phyloP scores from a whole-genome alignment of 345 rosid species.

The Trapa incisa region DNA sequence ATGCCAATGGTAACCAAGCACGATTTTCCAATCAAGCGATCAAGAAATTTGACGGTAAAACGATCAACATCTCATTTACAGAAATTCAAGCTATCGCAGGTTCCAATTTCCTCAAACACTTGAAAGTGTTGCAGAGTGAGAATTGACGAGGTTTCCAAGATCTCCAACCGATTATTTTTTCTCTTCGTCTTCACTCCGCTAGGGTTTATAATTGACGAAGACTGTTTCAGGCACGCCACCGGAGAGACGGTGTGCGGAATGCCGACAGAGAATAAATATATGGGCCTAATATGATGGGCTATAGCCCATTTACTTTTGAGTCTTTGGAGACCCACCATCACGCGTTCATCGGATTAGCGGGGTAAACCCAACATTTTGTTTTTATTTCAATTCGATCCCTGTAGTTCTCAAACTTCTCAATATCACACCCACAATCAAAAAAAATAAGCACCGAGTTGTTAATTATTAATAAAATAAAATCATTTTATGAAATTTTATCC shows the following conservation, averaged over 20 bases:
- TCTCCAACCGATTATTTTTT: too few species aligned
- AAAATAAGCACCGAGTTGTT: too few species aligned
- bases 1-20: background rate
- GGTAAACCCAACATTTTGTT: background rate
- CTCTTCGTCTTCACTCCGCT: background rate
- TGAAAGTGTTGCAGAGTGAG: background rate
- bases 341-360: background rate
- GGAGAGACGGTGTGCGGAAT: background rate
- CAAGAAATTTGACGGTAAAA: background rate
- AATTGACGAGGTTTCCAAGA: background rate
- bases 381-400: background rate
- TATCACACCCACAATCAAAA: too few species aligned
- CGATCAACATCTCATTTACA: background rate
- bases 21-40: background rate
- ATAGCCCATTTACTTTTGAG: background rate
- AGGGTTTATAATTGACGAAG: background rate
- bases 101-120: background rate
- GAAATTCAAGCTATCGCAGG: background rate
- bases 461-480: too few species aligned
- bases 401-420: background rate
- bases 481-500: too few species aligned
- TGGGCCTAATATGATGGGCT: background rate
- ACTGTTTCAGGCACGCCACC: background rate
- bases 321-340: background rate
- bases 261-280: background rate